Percentiles rank a stretch among this genome's conserved stretches.
Conservation (phyloP, 352 stramenopile genomes). For the Plasmopara halstedii region DNA sequence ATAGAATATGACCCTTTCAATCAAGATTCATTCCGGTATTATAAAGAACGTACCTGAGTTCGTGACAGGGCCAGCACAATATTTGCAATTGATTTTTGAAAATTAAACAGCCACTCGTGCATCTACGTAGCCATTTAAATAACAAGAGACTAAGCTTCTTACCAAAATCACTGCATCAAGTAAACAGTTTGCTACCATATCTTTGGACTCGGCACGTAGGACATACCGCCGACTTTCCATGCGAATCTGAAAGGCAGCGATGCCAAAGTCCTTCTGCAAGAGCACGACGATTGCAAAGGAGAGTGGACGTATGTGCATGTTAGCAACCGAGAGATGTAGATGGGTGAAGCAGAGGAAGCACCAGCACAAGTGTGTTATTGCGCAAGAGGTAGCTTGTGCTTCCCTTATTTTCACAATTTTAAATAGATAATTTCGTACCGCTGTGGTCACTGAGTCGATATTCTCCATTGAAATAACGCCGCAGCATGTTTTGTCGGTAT, state of each 20-base stretch:
- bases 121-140: slow-evolving; percentile 35
- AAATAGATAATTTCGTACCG: slow-evolving; percentile 32
- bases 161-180: neutral
- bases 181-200: slow-evolving; percentile 38
- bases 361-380: neutral
- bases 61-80: slow-evolving; percentile 73
- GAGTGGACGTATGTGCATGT: slow-evolving; percentile 14
- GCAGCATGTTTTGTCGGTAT: slow-evolving; percentile 49
- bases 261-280: slow-evolving; percentile 75
- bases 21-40: neutral
- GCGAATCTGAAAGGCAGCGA: slow-evolving; percentile 77
- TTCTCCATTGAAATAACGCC: slow-evolving; percentile 74
- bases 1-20: slow-evolving; percentile 13
- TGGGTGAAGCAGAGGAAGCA: slow-evolving; percentile 11
- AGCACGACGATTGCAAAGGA: slow-evolving; percentile 3
- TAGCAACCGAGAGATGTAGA: slow-evolving; percentile 13
- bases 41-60: slow-evolving; percentile 31
- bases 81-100: slow-evolving; percentile 85
- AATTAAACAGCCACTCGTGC: slow-evolving; percentile 87
- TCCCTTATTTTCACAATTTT: slow-evolving; percentile 6
- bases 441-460: slow-evolving; percentile 79
- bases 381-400: slow-evolving; percentile 1
- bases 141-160: slow-evolving; percentile 1
- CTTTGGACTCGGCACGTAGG: slow-evolving; percentile 72
- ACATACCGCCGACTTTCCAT: slow-evolving; percentile 70